These are phyloP conservation scores for Forsythia viridissima DNA, from an alignment of 257 asterid genomes.

Conservation along the genomic window DNA sequence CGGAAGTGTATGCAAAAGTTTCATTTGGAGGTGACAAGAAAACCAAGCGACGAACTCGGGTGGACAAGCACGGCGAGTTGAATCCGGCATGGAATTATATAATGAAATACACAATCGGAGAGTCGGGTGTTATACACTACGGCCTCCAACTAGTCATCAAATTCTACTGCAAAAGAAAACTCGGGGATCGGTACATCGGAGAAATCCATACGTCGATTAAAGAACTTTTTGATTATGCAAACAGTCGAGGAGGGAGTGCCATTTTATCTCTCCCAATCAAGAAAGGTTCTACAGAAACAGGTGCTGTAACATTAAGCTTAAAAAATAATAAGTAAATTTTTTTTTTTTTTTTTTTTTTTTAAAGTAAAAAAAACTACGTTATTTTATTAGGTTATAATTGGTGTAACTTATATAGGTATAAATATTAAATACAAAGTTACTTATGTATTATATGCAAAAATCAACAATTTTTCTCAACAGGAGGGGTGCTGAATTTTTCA, in stretches of 20 bases:
- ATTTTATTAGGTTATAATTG: no score
- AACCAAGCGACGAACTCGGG: neutral
- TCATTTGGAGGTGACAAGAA: neutral
- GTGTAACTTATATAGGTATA: no score
- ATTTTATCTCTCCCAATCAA: neutral
- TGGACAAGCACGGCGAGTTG: neutral
- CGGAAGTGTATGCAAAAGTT: neutral
- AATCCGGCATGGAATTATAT: conserved; percentile 10
- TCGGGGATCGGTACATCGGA: neutral
- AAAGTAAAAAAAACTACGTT: no score
- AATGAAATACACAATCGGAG: neutral
- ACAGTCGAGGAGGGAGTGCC: no score
- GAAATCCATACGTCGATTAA: neutral
- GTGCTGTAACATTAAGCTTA: no score
- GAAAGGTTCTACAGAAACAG: neutral
- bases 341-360: no score
- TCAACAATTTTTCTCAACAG: no score
- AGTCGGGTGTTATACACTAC: neutral
- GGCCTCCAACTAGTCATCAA: neutral
- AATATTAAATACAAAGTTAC: no score
- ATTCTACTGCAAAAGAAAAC: neutral
- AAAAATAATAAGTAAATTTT: no score
- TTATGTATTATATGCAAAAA: no score
- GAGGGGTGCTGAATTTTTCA: neutral
- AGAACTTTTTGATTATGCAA: neutral